Conservation (phyloP, 164 flowering plant genomes). For the Malania oleifera region DNA sequence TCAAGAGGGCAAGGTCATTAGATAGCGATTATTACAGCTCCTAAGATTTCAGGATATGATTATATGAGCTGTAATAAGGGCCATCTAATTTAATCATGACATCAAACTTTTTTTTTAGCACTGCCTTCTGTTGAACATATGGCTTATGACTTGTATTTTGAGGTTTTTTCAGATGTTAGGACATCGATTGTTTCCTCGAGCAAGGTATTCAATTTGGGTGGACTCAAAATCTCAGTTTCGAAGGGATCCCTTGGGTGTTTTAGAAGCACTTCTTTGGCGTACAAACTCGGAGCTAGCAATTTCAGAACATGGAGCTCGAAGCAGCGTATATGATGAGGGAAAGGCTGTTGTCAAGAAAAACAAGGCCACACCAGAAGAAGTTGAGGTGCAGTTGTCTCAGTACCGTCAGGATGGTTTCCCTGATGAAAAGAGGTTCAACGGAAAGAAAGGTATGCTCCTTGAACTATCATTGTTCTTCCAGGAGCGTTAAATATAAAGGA, state of each 20-base stretch:
- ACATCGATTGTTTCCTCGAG: constrained; percentile 85
- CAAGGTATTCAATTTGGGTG: constrained; percentile 92
- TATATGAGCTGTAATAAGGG: no score
- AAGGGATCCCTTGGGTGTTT: constrained; percentile 88
- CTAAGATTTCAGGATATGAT: no score
- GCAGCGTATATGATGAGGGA: constrained; percentile 91
- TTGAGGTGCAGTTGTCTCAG: constrained; percentile 70
- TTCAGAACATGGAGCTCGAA: constrained; percentile 96
- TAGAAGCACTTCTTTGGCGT: constrained; percentile 96
- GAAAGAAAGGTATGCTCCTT: constrained; percentile 82
- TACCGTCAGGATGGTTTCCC: constrained; percentile 82
- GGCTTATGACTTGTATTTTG: no score
- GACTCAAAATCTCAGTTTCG: constrained; percentile 95
- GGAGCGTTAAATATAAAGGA: no score
- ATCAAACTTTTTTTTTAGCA: no score
- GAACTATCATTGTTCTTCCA: not conserved
- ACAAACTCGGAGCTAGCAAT: constrained; percentile 77
- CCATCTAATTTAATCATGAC: no score
- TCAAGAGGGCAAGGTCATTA: no score
- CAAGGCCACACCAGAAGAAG: constrained; percentile 96
- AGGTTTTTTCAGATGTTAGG: constrained; percentile 64
- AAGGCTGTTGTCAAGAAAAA: constrained; percentile 87
- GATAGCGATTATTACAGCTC: no score
- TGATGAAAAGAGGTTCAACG: constrained; percentile 78
- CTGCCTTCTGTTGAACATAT: no score